Conservation (phyloP, 1,284 basidiomycete genomes). For the Leccinum insigne region DNA sequence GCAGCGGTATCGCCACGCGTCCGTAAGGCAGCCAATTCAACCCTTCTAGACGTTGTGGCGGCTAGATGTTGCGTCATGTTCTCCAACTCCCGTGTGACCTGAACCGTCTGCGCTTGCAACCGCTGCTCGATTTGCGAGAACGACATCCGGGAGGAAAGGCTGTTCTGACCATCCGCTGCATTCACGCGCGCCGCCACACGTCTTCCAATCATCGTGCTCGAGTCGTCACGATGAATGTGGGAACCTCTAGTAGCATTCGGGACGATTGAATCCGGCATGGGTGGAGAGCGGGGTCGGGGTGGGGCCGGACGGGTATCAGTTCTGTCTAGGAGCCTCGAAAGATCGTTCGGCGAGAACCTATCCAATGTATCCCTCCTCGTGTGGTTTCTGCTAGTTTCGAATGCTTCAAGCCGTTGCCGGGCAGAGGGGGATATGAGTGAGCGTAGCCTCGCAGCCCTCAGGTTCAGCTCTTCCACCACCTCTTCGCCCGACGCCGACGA, state of each 20-base stretch:
- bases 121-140: conserved; percentile 30
- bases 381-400: conserved; percentile 22
- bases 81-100: conserved; percentile 38
- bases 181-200: conserved; percentile 50
- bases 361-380: conserved; percentile 18
- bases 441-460: conserved; percentile 28
- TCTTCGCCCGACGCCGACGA: conserved; percentile 22
- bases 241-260: conserved; percentile 17
- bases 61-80: conserved; percentile 28
- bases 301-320: conserved; percentile 12
- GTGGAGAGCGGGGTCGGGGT: conserved; percentile 29
- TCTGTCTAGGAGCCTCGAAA: conserved; percentile 3
- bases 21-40: conserved; percentile 22
- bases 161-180: conserved; percentile 20
- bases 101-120: conserved; percentile 30
- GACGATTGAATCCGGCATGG: conserved; percentile 32
- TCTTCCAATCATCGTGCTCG: conserved; percentile 47
- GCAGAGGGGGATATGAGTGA: conserved; percentile 29
- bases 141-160: conserved; percentile 21
- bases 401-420: conserved; percentile 35
- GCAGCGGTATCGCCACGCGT: conserved; percentile 12
- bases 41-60: conserved; percentile 22
- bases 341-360: not conserved
- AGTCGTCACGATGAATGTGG: conserved; percentile 36
- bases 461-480: conserved; percentile 28